A percentile compares a stretch with the other conserved stretches of the same genome.
Conservation (phyloP, 2,329 filamentous ascomycete species). For the Hymenoscyphus fructigenus region DNA sequence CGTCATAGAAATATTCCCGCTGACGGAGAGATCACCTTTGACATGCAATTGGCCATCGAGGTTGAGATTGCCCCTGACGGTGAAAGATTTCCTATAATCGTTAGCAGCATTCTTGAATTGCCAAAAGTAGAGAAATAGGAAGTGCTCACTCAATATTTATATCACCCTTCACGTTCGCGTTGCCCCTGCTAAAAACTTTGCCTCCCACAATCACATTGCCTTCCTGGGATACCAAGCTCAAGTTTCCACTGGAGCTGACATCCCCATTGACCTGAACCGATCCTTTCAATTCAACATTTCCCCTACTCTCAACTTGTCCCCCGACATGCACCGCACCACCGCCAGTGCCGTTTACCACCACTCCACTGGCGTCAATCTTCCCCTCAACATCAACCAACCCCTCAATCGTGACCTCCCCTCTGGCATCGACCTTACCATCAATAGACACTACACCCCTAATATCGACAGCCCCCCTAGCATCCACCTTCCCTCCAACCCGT, state of each 20-base stretch:
- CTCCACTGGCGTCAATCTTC: slow-evolving; percentile 17
- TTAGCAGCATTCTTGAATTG: background rate
- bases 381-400: slow-evolving; percentile 19
- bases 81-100: background rate
- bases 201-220: slow-evolving; percentile 20
- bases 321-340: slow-evolving; percentile 13
- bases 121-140: background rate
- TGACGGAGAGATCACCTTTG: background rate
- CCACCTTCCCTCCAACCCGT: slow-evolving; percentile 9
- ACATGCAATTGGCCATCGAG: background rate
- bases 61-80: background rate
- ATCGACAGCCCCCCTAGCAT: slow-evolving; percentile 2
- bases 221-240: slow-evolving; percentile 12
- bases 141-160: slow-evolving; percentile 22
- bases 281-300: slow-evolving; percentile 19
- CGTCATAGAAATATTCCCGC: background rate
- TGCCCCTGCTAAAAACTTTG: slow-evolving; percentile 13
- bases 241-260: slow-evolving; percentile 22
- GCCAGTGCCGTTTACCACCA: background rate
- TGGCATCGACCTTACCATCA: background rate
- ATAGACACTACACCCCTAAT: background rate
- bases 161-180: slow-evolving; percentile 22
- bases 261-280: slow-evolving; percentile 18
- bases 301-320: slow-evolving; percentile 18
- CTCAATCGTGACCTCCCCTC: slow-evolving; percentile 6